Evolutionary conservation across 495 filamentous ascomycete species (phyloP).

Genomic region (Aspergillus haitiensis): DNA sequence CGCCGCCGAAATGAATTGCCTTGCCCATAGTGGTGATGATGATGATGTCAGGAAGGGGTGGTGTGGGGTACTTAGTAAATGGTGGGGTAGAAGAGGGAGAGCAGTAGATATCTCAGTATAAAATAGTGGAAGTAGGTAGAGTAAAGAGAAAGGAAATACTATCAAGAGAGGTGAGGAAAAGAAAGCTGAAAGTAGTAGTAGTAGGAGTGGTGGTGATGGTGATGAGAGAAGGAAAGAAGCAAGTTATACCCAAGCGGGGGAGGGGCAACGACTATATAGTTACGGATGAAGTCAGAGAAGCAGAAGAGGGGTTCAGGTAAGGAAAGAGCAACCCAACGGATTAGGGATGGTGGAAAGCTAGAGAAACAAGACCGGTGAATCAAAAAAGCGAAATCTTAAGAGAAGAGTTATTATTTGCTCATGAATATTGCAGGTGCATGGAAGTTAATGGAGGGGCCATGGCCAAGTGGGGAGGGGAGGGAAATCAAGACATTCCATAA

Average conservation of each 20-base stretch:
- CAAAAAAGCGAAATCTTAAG: slow-evolving; percentile 12
- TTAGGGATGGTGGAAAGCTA: slow-evolving; percentile 7
- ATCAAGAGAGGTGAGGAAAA: slow-evolving; percentile 5
- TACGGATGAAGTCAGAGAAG: slow-evolving; percentile 9
- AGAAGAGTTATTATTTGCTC: background rate
- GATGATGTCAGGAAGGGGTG: background rate
- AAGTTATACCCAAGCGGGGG: background rate
- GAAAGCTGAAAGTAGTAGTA: slow-evolving; percentile 2
- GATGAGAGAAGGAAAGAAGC: slow-evolving; percentile 12
- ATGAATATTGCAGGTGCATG: background rate
- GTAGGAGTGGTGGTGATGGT: slow-evolving; percentile 4
- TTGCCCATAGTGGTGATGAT: slow-evolving; percentile 54
- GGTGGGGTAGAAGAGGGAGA: too few species aligned
- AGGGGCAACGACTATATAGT: slow-evolving; percentile 12
- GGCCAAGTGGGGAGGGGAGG: slow-evolving; percentile 14
- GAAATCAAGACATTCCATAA: background rate
- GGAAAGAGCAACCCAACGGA: slow-evolving; percentile 9
- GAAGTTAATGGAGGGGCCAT: slow-evolving; percentile 11
- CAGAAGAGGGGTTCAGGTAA: background rate
- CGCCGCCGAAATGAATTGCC: slow-evolving; percentile 90
- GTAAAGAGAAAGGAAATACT: slow-evolving; percentile 5
- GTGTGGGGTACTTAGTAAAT: background rate
- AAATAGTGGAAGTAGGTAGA: slow-evolving; percentile 12
- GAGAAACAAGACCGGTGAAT: slow-evolving; percentile 19
- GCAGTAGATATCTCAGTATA: background rate